phyloP scores from a whole-genome alignment of 164 flowering plant genomes.

The Vitis amurensis region DNA sequence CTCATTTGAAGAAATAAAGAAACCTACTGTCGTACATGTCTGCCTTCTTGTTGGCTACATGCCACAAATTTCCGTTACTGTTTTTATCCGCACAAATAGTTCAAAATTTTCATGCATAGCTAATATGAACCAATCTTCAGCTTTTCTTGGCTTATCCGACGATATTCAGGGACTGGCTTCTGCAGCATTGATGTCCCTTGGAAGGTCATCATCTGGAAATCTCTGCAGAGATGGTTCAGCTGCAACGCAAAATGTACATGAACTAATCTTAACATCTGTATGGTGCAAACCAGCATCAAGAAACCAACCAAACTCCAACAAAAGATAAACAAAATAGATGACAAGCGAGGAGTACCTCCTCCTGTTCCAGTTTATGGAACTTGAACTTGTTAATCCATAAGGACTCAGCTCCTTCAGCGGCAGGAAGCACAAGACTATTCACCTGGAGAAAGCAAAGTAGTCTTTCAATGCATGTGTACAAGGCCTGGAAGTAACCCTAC shows the following conservation, averaged over 20 bases:
- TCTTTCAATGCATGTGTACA: conserved; percentile 53
- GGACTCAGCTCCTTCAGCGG: conserved; percentile 67
- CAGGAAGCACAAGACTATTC: conserved; percentile 55
- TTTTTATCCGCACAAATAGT: not conserved
- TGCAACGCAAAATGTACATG: conserved; percentile 25
- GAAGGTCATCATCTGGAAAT: conserved; percentile 51
- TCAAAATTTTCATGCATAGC: too few species aligned
- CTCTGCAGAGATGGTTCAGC: conserved; percentile 32
- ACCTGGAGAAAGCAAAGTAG: conserved; percentile 47
- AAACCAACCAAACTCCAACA: not conserved
- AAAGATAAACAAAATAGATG: not conserved
- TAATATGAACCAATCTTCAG: not conserved
- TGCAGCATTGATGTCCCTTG: conserved; percentile 63
- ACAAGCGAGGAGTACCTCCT: conserved; percentile 33
- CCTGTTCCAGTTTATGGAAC: conserved; percentile 36
- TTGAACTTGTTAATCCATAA: conserved; percentile 67
- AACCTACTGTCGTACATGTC: too few species aligned
- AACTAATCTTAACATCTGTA: not conserved
- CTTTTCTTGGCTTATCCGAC: conserved; percentile 1
- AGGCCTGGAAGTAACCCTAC: conserved; percentile 70
- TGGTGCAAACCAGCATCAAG: not conserved
- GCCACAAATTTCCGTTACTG: too few species aligned
- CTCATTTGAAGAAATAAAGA: too few species aligned
- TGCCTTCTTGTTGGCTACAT: too few species aligned
- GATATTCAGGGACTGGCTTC: conserved; percentile 37